Percentiles rank a stretch among this genome's conserved stretches.
phyloP scores from a whole-genome alignment of 805 yeast species.

The Candida wancherniae region DNA sequence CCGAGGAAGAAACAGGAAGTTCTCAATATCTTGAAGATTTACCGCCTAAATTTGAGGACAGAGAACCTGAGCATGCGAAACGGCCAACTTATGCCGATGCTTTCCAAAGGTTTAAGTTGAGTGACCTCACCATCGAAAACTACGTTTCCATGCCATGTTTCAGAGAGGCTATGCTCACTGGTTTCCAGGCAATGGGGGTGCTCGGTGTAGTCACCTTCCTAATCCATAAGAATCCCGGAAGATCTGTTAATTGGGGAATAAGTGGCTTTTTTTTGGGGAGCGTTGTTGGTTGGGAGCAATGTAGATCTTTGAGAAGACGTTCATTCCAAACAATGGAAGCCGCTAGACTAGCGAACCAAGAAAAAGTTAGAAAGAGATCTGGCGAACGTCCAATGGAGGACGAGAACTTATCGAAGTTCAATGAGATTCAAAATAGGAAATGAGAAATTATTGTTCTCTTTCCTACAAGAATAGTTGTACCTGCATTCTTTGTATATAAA shows the following conservation, averaged over 20 bases:
- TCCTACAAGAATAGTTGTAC: too few species aligned
- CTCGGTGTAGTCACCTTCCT: constrained; percentile 62
- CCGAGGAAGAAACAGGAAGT: constrained; percentile 16
- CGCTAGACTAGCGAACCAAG: constrained; percentile 52
- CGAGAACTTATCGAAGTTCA: constrained; percentile 24
- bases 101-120: constrained; percentile 35
- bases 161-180: constrained; percentile 73
- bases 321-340: constrained; percentile 61
- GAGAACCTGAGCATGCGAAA: constrained; percentile 17
- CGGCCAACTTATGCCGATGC: constrained; percentile 32
- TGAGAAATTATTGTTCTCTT: too few species aligned
- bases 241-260: constrained; percentile 76
- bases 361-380: constrained; percentile 29
- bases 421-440: constrained; percentile 16
- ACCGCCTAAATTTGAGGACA: constrained; percentile 47
- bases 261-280: constrained; percentile 78
- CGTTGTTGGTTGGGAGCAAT: constrained; percentile 89
- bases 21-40: constrained; percentile 43
- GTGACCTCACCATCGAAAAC: constrained; percentile 50
- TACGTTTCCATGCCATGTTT: constrained; percentile 68
- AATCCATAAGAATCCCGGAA: constrained; percentile 56
- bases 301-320: constrained; percentile 65
- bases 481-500: too few species aligned
- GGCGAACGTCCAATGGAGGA: constrained; percentile 19
- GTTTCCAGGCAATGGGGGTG: constrained; percentile 68